Evolutionary conservation across 208 protist genomes (phyloP).

Genomic region (Crithidia brevicula): DNA sequence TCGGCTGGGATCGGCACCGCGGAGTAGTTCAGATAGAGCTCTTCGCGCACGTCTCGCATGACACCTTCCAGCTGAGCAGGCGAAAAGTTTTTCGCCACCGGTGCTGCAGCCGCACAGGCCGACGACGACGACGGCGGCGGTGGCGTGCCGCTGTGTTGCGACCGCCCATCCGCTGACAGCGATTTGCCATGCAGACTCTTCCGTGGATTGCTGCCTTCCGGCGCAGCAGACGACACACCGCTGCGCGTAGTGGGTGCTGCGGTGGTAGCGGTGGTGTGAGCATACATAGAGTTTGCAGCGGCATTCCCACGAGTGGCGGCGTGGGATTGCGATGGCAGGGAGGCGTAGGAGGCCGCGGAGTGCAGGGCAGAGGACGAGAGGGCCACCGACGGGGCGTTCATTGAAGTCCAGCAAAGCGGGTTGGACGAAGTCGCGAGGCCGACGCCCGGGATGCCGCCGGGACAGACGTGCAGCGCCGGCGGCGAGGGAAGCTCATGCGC

Average conservation of each 20-base stretch:
- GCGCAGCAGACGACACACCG: constrained; percentile 11
- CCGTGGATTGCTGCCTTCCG: constrained; percentile 6
- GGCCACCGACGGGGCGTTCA: too few relatives aligned
- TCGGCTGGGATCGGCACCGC: constrained; percentile 42
- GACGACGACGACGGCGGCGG: not conserved
- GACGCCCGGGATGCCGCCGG: constrained; percentile 4
- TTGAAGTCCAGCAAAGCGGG: too few relatives aligned
- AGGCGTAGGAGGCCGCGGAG: too few relatives aligned
- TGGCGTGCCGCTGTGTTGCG: constrained; percentile 21
- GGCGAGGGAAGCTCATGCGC: constrained; percentile 27
- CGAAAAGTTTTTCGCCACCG: constrained; percentile 24
- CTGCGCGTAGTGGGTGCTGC: not conserved
- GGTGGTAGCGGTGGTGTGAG: not conserved
- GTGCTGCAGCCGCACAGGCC: constrained; percentile 1
- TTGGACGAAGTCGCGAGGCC: not conserved
- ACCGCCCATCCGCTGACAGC: constrained; percentile 8
- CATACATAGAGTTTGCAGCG: not conserved
- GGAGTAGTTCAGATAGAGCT: constrained; percentile 75
- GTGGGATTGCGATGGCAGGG: too few relatives aligned
- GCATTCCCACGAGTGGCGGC: too few relatives aligned
- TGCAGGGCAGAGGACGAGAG: too few relatives aligned
- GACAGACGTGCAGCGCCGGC: constrained; percentile 26
- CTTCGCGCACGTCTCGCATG: constrained; percentile 34
- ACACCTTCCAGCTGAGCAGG: constrained; percentile 23
- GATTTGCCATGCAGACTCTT: not conserved